Percentiles rank a stretch among this genome's conserved stretches.
Evolutionary conservation across 192 early-diverging fungal genomes (phyloP).

Genomic region (Pilaira anomala): DNA sequence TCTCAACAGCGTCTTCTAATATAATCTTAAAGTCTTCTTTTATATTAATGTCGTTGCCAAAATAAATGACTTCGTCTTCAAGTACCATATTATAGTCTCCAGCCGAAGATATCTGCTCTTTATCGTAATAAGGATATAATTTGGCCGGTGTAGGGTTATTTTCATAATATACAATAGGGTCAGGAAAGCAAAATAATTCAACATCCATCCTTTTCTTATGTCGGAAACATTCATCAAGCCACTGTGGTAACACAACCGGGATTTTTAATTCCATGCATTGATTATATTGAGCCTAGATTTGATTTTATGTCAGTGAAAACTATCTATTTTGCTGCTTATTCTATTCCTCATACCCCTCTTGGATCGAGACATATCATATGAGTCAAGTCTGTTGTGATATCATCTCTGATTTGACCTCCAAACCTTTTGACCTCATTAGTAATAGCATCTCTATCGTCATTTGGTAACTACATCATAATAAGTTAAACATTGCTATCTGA

Average conservation of each 20-base stretch:
- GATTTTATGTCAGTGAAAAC: not conserved
- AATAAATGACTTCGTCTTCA: not conserved
- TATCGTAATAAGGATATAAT: not conserved
- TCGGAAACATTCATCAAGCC: conserved; percentile 65
- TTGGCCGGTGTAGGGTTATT: not conserved
- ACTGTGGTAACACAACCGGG: conserved; percentile 64
- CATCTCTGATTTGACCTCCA: conserved; percentile 34
- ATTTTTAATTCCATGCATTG: conserved; percentile 41
- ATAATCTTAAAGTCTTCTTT: not conserved
- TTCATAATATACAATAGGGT: not conserved
- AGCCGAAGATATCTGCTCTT: not conserved
- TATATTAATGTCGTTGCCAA: not conserved
- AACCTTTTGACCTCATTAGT: conserved; percentile 29
- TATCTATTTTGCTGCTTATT: not conserved
- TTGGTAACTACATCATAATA: conserved; percentile 17
- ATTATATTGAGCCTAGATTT: conserved; percentile 42
- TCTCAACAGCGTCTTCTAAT: not conserved
- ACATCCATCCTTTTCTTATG: conserved; percentile 47
- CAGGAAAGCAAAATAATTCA: not conserved
- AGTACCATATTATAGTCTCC: not conserved
- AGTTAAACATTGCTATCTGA: not conserved
- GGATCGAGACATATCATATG: conserved; percentile 34
- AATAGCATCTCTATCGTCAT: conserved; percentile 24
- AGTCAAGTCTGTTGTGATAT: conserved; percentile 35
- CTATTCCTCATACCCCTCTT: conserved; percentile 8